A percentile compares a stretch with the other conserved stretches of the same genome.
phyloP scores from a whole-genome alignment of 2,329 filamentous ascomycete genomes.

The Hypoxylon sp. region DNA sequence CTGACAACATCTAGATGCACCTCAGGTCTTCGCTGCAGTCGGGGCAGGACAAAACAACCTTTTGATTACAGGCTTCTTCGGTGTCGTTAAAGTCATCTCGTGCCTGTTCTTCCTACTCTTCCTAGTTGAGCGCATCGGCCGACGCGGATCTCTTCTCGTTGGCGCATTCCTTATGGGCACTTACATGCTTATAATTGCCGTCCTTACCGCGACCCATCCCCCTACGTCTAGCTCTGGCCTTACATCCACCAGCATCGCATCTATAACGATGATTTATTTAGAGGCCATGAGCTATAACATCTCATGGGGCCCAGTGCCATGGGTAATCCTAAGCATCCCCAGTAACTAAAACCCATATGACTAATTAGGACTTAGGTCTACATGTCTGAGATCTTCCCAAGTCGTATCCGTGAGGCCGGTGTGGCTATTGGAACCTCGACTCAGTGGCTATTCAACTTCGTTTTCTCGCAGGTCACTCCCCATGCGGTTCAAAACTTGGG shows the following conservation, averaged over 20 bases:
- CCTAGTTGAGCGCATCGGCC: constrained; percentile 65
- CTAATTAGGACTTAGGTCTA: constrained; percentile 56
- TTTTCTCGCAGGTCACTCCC: constrained; percentile 64
- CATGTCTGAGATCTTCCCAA: constrained; percentile 66
- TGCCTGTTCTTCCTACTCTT: constrained; percentile 64
- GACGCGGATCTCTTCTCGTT: constrained; percentile 62
- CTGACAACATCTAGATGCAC: constrained; percentile 56
- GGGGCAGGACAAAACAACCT: constrained; percentile 63
- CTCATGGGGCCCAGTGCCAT: constrained; percentile 67
- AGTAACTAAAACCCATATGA: background rate
- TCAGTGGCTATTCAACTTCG: constrained; percentile 68
- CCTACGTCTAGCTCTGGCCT: constrained; percentile 53
- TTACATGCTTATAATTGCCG: constrained; percentile 67
- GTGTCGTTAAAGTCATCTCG: constrained; percentile 66
- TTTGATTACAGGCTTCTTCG: constrained; percentile 68
- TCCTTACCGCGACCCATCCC: constrained; percentile 63
- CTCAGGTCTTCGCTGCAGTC: constrained; percentile 66
- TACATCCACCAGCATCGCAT: constrained; percentile 61
- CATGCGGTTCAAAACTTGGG: constrained; percentile 63
- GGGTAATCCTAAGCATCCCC: constrained; percentile 52
- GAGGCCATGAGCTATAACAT: constrained; percentile 68
- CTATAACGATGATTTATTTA: constrained; percentile 67
- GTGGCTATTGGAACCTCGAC: constrained; percentile 64
- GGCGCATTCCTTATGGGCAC: constrained; percentile 66
- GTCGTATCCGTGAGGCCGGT: constrained; percentile 64